Base-by-base conservation (phyloP, 306 rosid species). In the Lathyrus sativus region DNA sequence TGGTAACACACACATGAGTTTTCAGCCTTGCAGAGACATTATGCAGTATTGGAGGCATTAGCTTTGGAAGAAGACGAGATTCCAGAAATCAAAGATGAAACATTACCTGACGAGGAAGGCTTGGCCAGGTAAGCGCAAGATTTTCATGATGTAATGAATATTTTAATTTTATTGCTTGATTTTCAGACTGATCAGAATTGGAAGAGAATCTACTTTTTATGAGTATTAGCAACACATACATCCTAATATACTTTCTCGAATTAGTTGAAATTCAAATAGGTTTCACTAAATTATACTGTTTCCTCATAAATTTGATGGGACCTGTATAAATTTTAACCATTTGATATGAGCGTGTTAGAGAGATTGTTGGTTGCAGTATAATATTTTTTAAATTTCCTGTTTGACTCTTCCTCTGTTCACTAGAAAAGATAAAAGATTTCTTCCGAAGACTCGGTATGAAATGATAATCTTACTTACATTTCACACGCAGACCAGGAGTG, bases 1-100 rank as follows among this genome's bases (percentile, higher is more conserved):
- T 68, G 14, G 62, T 70, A 31, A 60, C 62, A 11, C 18, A 60
- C 62, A 11, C 18, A 33, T 45, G 67, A 19, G 74, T 33, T 85
- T 73, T 74, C 88, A 92, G 98, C 87, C 79, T 85, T 92, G 92
- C 96, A 92, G 91, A 88, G 91, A 61, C 96, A 92, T 74, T 92
- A 92, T 85, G 87, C 87, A 39, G 82, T 90, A 54, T 70, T 92
- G 77, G 91, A 90, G 85, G 96, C 98, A 55, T 79, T 90, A 61
- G 98, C 98, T 71, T 74, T 90, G 82, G 96, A 86, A 33, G 96
- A 90, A 76, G 87, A 79, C 68, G 98, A 90, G 26, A 85, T 92
- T 62, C 96, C 93, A 13, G 96, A 90, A 73, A 82, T 80, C 48
- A 86, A 63, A 63, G 98, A 92, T 74, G 96, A 92, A 78, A 90